Evolutionary conservation across 164 flowering plant genomes (phyloP), one percentile per base, ranked within the genome.

Genomic region (Sextonia rubra): DNA sequence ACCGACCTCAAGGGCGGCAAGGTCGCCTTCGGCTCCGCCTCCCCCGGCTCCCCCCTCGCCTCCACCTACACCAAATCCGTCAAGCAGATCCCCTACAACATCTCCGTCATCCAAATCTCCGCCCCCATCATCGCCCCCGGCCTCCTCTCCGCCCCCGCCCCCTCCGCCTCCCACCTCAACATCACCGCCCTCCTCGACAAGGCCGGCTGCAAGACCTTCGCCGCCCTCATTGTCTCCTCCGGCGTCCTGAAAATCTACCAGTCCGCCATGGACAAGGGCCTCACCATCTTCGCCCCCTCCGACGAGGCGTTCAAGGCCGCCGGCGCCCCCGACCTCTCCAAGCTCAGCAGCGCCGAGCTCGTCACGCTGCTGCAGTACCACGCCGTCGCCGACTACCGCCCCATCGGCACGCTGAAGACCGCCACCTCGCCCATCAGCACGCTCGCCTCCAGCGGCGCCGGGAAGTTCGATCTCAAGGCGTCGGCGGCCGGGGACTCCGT

Each of bases 151-250:
- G 94, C 93, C 4, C 89, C 93, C 32, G 87, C 88, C 0, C 88
- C 92, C 3, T 70, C 90, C 2, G 81, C 85, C 3, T 65, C 89
- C 11, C 85, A 79, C 44, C 81, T 80, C 2, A 92, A 94, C 82
- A 78, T 91, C 1, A 90, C 97, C 11, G 91, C 78, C 1, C 60
- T 82, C 70, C 83, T 94, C 2, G 93, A 86, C 63, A 91, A 91
- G 65, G 94, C 94, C 5, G 99, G 99, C 1, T 91, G 97, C 73
- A 91, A 90, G 73, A 92, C 88, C 8, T 94, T 94, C 60, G 93
- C 89, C 2, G 47, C 78, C 3, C 44, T 92, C 80, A 48, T 94
- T 9, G 32, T 56, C 0, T 49, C 79, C 4, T 82, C 83, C 63
- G 99, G 99, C 0, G 97, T 94, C 12, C 4, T 90, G 37, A 92